Evolutionary conservation across 2,329 filamentous ascomycete genomes (phyloP).

Genomic region (Aulographum hederae): DNA sequence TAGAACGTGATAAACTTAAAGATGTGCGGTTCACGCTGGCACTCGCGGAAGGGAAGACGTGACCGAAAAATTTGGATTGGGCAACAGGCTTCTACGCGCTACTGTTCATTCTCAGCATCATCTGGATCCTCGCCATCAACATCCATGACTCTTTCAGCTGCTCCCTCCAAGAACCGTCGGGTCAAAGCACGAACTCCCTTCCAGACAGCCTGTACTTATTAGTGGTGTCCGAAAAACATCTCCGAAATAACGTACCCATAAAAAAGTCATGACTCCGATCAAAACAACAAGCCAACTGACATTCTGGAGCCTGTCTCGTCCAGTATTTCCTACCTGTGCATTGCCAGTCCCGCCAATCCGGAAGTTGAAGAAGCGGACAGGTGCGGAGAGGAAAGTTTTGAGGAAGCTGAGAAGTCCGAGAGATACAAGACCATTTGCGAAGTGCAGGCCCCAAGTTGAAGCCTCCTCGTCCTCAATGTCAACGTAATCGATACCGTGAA

Average conservation of each 20-base stretch:
- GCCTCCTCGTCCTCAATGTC: constrained; percentile 26
- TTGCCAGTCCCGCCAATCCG: constrained; percentile 36
- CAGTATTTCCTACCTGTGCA: constrained; percentile 36
- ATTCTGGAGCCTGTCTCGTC: constrained; percentile 59
- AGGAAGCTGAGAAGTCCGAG: constrained; percentile 72
- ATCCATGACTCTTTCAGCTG: constrained; percentile 67
- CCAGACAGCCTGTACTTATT: constrained; percentile 53
- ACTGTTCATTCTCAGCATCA: constrained; percentile 25
- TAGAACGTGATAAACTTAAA: background rate
- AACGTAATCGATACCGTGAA: constrained; percentile 21
- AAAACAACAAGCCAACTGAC: constrained; percentile 65
- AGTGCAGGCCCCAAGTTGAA: constrained; percentile 61
- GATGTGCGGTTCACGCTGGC: constrained; percentile 3
- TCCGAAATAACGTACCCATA: constrained; percentile 42
- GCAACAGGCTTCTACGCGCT: constrained; percentile 15
- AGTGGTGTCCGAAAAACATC: constrained; percentile 2
- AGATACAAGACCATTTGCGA: constrained; percentile 77
- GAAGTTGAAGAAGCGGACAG: constrained; percentile 63
- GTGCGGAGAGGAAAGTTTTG: constrained; percentile 57
- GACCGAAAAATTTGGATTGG: constrained; percentile 4
- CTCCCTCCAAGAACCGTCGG: constrained; percentile 52
- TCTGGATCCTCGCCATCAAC: constrained; percentile 48
- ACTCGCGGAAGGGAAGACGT: constrained; percentile 8
- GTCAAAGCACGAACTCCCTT: constrained; percentile 62
- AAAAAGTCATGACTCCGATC: constrained; percentile 62